These are phyloP conservation scores for Pseudonitzschia pungens DNA, from an alignment of 108 stramenopile genomes.

Conservation along the genomic window DNA sequence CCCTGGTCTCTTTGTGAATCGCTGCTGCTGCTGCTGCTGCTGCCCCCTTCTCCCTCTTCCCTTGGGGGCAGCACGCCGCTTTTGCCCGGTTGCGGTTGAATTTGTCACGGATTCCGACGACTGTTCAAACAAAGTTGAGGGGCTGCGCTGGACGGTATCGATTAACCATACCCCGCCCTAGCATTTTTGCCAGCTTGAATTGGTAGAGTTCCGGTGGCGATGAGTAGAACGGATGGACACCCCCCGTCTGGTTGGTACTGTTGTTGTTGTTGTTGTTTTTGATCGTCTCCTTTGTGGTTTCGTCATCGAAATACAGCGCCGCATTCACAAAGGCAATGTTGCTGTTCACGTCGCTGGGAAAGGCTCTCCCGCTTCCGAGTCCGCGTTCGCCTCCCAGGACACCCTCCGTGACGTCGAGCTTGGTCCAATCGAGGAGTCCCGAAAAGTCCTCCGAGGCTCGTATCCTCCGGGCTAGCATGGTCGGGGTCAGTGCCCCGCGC, in stretches of 20 bases:
- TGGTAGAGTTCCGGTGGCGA: slow-evolving; percentile 39
- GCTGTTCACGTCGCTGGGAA: not conserved
- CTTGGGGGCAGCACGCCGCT: not conserved
- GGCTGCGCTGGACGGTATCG: slow-evolving; percentile 18
- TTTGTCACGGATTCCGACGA: not conserved
- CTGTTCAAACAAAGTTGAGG: slow-evolving; percentile 8
- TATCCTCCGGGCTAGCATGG: slow-evolving; percentile 43
- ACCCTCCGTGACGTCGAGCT: slow-evolving; percentile 44
- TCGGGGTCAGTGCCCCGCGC: slow-evolving; percentile 43
- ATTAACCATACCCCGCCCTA: slow-evolving; percentile 49
- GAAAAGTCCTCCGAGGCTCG: slow-evolving; percentile 40
- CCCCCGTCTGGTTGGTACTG: not conserved
- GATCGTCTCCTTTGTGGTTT: not conserved
- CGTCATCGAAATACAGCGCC: slow-evolving; percentile 44
- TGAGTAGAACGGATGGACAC: not conserved
- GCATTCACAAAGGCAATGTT: slow-evolving; percentile 49
- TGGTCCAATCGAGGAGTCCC: slow-evolving; percentile 41
- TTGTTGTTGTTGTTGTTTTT: not conserved
- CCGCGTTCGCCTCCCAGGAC: not conserved
- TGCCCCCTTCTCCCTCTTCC: not conserved
- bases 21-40: not conserved
- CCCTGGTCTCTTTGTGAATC: not conserved
- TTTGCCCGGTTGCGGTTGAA: not conserved
- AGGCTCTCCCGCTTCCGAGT: not conserved
- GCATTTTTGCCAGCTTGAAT: slow-evolving; percentile 33